Conservation (phyloP, 345 rosid genomes). For the Citrus medica region DNA sequence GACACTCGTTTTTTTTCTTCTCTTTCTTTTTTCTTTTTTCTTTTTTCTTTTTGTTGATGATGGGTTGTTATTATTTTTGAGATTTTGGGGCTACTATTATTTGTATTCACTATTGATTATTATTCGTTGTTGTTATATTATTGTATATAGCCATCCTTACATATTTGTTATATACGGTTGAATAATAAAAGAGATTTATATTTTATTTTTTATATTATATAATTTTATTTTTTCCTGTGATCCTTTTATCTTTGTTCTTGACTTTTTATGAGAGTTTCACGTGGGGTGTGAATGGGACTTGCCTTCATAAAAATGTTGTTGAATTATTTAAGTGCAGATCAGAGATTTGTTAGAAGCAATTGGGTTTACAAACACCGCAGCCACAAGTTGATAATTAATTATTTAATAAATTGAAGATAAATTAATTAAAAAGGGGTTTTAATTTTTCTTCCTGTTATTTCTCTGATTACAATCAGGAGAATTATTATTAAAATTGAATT, state of each 20-base stretch:
- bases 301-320: too few species aligned
- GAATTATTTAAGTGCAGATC: too few species aligned
- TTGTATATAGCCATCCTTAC: background rate
- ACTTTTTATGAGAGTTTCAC: background rate
- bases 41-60: background rate
- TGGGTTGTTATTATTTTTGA: background rate
- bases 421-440: background rate
- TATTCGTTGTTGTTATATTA: background rate
- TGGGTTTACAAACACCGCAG: background rate
- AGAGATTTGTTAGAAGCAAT: background rate
- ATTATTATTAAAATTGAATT: too few species aligned
- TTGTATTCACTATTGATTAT: background rate
- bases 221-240: too few species aligned
- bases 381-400: background rate
- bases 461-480: too few species aligned
- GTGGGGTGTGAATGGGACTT: background rate
- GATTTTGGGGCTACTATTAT: background rate
- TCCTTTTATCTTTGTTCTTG: too few species aligned
- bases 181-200: slow-evolving; percentile 10
- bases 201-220: background rate
- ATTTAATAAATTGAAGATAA: background rate
- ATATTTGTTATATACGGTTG: background rate
- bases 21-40: background rate
- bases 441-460: background rate
- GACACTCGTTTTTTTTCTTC: too few species aligned